Percentiles rank a stretch among this genome's conserved stretches.
phyloP scores from a whole-genome alignment of 2,329 filamentous ascomycete genomes.

The Akanthomyces lecanii region DNA sequence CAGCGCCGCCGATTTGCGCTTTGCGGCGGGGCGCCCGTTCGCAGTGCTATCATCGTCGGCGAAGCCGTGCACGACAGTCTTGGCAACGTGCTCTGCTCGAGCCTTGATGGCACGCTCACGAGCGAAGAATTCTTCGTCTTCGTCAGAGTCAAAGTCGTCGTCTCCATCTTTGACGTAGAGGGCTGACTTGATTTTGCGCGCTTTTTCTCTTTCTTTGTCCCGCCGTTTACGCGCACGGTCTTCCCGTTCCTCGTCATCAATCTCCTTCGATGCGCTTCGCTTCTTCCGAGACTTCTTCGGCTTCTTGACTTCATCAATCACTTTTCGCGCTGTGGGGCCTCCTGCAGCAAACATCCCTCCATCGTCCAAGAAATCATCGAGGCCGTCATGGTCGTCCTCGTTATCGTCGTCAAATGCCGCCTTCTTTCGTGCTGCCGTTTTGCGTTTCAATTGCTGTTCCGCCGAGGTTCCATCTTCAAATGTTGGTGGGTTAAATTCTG shows the following conservation, averaged over 20 bases:
- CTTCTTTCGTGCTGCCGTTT: constrained; percentile 51
- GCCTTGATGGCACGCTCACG: constrained; percentile 60
- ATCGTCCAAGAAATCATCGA: constrained; percentile 42
- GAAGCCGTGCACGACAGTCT: constrained; percentile 20
- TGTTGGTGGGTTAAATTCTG: constrained; percentile 71
- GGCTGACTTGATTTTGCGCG: constrained; percentile 76
- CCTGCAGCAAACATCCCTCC: constrained; percentile 66
- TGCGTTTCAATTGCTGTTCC: constrained; percentile 74
- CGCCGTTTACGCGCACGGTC: constrained; percentile 58
- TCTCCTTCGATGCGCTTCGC: constrained; percentile 37
- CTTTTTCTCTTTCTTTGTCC: constrained; percentile 70
- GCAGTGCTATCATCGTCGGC: constrained; percentile 15
- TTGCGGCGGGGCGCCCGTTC: constrained; percentile 21
- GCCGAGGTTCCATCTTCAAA: constrained; percentile 74
- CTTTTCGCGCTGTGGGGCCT: constrained; percentile 56
- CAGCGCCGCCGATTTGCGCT: constrained; percentile 26
- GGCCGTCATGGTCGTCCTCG: constrained; percentile 61
- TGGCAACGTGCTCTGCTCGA: constrained; percentile 40
- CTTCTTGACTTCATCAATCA: constrained; percentile 53
- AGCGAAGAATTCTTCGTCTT: constrained; percentile 67
- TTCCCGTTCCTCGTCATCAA: constrained; percentile 60
- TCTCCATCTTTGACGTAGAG: constrained; percentile 79
- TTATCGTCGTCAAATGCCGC: constrained; percentile 71
- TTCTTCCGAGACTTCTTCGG: constrained; percentile 46
- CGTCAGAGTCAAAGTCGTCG: constrained; percentile 80